These are phyloP conservation scores for Xylariaceae sp. DNA, from an alignment of 2,329 filamentous ascomycete genomes.

Conservation along the genomic window DNA sequence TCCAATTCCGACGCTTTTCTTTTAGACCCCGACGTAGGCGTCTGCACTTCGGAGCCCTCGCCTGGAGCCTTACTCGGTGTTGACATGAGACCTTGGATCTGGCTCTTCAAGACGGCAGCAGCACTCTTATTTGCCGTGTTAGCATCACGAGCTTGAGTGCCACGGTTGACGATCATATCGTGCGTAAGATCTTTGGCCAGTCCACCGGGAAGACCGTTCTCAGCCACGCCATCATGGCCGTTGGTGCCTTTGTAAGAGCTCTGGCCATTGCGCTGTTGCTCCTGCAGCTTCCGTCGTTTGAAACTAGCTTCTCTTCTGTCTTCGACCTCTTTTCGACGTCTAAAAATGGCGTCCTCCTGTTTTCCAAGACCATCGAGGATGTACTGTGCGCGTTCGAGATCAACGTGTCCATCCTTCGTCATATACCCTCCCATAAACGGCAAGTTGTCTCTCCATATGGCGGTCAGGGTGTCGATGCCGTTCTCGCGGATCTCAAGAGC, in stretches of 20 bases:
- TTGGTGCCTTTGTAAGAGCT: slow-evolving; percentile 28
- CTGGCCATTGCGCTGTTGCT: slow-evolving; percentile 40
- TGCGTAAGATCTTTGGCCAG: slow-evolving; percentile 63
- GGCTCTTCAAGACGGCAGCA: slow-evolving; percentile 78
- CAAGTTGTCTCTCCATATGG: slow-evolving; percentile 94
- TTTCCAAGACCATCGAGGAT: slow-evolving; percentile 85
- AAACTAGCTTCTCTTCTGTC: slow-evolving; percentile 75
- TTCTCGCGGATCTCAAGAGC: slow-evolving; percentile 96
- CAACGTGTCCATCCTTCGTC: slow-evolving; percentile 89
- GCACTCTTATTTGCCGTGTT: slow-evolving; percentile 91
- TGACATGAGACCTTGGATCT: slow-evolving; percentile 49
- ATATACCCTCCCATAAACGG: slow-evolving; percentile 91
- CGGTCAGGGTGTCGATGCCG: slow-evolving; percentile 90
- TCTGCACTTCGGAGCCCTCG: slow-evolving; percentile 28
- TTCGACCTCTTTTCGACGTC: slow-evolving; percentile 77
- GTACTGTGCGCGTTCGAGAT: slow-evolving; percentile 77
- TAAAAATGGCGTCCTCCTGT: slow-evolving; percentile 92
- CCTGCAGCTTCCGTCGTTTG: slow-evolving; percentile 71
- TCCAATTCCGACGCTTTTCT: slow-evolving; percentile 71
- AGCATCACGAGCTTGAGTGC: slow-evolving; percentile 58
- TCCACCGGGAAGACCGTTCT: slow-evolving; percentile 45
- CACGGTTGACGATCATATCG: slow-evolving; percentile 74
- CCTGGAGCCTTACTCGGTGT: slow-evolving; percentile 17
- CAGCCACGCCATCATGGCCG: slow-evolving; percentile 14
- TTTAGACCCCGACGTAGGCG: slow-evolving; percentile 56